Evolutionary conservation across 2,329 filamentous ascomycete genomes (phyloP).

Genomic region (Fusarium citri): DNA sequence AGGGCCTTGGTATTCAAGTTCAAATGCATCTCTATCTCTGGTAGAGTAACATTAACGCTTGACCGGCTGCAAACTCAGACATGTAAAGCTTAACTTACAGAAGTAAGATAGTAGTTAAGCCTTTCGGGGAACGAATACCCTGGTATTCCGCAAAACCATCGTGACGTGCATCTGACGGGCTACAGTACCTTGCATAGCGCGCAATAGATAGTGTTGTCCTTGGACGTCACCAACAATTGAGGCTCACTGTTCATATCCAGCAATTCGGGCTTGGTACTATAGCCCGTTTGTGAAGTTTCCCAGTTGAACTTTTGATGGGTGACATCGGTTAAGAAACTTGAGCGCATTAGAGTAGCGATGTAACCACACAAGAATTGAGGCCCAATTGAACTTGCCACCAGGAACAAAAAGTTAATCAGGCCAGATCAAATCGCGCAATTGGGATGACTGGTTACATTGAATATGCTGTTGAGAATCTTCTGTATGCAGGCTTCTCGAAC

Average conservation of each 20-base stretch:
- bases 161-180: conserved; percentile 37
- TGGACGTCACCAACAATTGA: conserved; percentile 23
- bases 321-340: conserved; percentile 19
- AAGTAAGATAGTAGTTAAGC: neutral
- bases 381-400: conserved; percentile 18
- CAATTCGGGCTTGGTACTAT: conserved; percentile 4
- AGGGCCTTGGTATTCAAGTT: neutral
- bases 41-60: neutral
- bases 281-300: conserved; percentile 2
- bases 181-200: neutral
- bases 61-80: conserved; percentile 14
- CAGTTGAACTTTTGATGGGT: conserved; percentile 19
- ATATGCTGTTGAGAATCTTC: neutral
- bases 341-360: conserved; percentile 24
- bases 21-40: neutral
- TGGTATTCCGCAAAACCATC: conserved; percentile 11
- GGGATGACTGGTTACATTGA: neutral
- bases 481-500: neutral
- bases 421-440: neutral
- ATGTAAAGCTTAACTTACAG: neutral
- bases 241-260: conserved; percentile 28
- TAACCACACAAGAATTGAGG: conserved; percentile 28
- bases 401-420: conserved; percentile 29
- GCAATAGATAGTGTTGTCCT: neutral
- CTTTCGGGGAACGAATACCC: conserved; percentile 17